Base-by-base conservation (phyloP, 805 yeast genomes). In the Diddensiella caesifluorescens region DNA sequence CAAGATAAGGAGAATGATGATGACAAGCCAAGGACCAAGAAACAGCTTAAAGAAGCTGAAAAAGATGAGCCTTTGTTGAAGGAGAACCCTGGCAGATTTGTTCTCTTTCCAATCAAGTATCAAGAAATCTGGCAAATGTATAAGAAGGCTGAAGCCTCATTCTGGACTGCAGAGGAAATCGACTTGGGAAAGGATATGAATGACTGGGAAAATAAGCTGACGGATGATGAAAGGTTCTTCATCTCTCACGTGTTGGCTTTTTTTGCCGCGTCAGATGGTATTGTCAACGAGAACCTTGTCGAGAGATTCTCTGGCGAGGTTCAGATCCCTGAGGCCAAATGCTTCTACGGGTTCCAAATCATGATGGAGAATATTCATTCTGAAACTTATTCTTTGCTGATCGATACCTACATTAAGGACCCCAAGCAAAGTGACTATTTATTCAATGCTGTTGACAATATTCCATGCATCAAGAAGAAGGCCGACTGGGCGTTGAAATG, bases 351-450 rank as follows among this genome's bases (percentile, higher is more conserved):
- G 36, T 90, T 92, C 85, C 98, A 90, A 73, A 92, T 90, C 68
- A 89, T 89, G 97, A 92, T 92, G 90, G 98, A 90, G 72, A 90
- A 92, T 75, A 92, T 90, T 61, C 98, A 90, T 68, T 82, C 96
- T 19, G 98, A 90, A 72, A 92, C 97, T 35, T 90, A 90, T 71
- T 90, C 97, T 5, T 71, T 92, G 54, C 77, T 92, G 62, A 87
- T 90, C 55, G 98, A 90, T 65, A 79, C 96, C 27, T 90, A 90
- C 68, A 84, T 90, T 67, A 89, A 89, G 72, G 98, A 90, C 70
- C 90, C 95, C 55, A 80, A 84, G 68, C 96, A 90, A 73, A 75
- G 90, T 48, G 86, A 83, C 50, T 86, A 74, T 67, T 73, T 92
- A 65, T 86, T 90, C 72, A 88, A 90, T 60, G 98, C 98, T 50